These are phyloP conservation scores for Eugenia klotzschiana DNA, from an alignment of 441 rosid species.

Conservation along the genomic window DNA sequence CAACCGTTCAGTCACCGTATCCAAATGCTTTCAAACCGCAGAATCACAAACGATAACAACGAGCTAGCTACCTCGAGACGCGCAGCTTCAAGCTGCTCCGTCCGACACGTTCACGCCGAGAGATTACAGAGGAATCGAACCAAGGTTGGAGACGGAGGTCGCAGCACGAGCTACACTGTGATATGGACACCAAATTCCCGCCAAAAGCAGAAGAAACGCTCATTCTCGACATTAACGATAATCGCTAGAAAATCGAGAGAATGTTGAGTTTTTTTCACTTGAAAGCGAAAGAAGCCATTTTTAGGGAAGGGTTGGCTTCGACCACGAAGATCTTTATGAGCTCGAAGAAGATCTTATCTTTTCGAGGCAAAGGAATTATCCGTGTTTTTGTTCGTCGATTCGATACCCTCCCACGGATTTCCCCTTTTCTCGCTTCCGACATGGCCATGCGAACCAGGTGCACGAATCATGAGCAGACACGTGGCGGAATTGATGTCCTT, in stretches of 20 bases:
- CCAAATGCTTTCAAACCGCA: background rate
- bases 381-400: background rate
- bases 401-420: conserved; percentile 5
- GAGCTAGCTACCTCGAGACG: conserved; percentile 26
- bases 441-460: background rate
- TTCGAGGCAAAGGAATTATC: conserved; percentile 13
- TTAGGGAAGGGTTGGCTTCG: background rate
- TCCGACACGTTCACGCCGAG: conserved; percentile 7
- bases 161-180: conserved; percentile 41
- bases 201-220: conserved; percentile 37
- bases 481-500: background rate
- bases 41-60: background rate
- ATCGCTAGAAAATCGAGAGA: background rate
- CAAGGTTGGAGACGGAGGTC: conserved; percentile 36
- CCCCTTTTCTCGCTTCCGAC: background rate
- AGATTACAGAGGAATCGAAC: conserved; percentile 22
- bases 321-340: background rate
- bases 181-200: conserved; percentile 26
- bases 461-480: background rate
- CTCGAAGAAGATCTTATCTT: conserved; percentile 1
- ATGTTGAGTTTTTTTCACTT: background rate
- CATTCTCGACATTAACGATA: conserved; percentile 16
- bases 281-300: conserved; percentile 13
- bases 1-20: background rate
- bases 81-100: conserved; percentile 12